Base-by-base conservation (phyloP, 2,329 filamentous ascomycete species). In the Cladosporium sp. region DNA sequence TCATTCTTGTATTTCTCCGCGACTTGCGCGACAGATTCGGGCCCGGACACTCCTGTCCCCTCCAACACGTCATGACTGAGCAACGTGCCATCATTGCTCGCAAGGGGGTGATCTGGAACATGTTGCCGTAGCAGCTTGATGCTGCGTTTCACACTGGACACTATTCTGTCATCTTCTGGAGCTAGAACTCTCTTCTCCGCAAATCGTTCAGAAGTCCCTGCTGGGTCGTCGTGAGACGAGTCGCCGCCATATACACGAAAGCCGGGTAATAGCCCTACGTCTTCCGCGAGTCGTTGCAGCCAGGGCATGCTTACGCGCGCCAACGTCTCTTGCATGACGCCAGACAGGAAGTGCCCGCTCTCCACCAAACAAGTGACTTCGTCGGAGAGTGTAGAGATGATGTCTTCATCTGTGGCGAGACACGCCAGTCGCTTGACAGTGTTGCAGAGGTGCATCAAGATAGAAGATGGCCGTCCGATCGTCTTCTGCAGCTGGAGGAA, bases 51-150 rank as follows among this genome's bases (percentile, higher is more conserved):
- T 12, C 15, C 13, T 20, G 18, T 15, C n/a, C 19, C 12, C 13
- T 46, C 32, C 15, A 46, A 20, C 9, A 46, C 4, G 18, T 38
- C 22, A 6, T 22, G 15, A 12, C 16, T 20, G 5, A 35, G n/a
- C 3, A 20, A 12, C 7, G 45, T 22, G n/a, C 35, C 13, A 15
- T 39, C 27, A 3, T 25, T 8, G 4, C 15, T 40, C 15, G 33
- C 36, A 5, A 48, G 18, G n/a, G 45, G 45, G 62, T 94, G 86
- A 2, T 82, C 73, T 4, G 86, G 78, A 62, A 93, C 86, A 57
- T 85, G 82, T 18, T 74, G 71, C 57, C 82, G 79, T 41, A 95
- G 73, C 48, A 93, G 82, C 7, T 86, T 80, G 41, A 95, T 68
- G 62, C 86, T 92, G 59, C 79, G 80, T 3, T 88, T 89, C 3